A percentile compares a stretch with the other conserved stretches of the same genome.
These are phyloP conservation scores for Geotrichum restrictum DNA, from an alignment of 1,139 yeast species.

Conservation along the genomic window DNA sequence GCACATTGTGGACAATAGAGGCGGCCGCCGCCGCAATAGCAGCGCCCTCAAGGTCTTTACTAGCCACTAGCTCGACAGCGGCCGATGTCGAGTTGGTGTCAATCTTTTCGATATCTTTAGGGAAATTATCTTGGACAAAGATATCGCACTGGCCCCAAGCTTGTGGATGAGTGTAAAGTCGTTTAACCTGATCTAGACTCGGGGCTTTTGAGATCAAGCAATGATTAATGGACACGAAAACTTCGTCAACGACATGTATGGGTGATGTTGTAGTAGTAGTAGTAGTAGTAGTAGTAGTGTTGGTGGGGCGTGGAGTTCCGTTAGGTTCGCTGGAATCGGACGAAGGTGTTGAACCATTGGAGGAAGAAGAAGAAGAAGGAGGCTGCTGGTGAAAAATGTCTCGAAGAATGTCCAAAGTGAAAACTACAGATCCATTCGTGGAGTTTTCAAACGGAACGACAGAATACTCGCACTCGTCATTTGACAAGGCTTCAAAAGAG, in stretches of 20 bases:
- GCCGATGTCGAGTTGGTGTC: slow-evolving; percentile 78
- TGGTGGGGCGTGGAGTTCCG: too few species aligned
- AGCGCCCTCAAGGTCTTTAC: slow-evolving; percentile 31
- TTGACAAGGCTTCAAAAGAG: slow-evolving; percentile 56
- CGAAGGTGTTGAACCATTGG: too few species aligned
- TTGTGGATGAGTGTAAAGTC: slow-evolving; percentile 88
- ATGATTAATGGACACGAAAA: slow-evolving; percentile 79
- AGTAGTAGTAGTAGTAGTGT: too few species aligned
- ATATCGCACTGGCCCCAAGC: slow-evolving; percentile 90
- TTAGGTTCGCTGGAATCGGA: too few species aligned
- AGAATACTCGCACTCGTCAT: slow-evolving; percentile 54
- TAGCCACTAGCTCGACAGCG: slow-evolving; percentile 64
- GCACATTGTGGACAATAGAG: slow-evolving; percentile 57
- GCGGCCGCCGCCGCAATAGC: slow-evolving; percentile 66
- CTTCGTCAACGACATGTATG: slow-evolving; percentile 60
- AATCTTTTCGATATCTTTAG: slow-evolving; percentile 37
- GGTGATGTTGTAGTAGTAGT: not conserved
- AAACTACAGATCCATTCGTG: slow-evolving; percentile 87
- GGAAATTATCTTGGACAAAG: slow-evolving; percentile 37
- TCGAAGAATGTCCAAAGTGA: slow-evolving; percentile 75
- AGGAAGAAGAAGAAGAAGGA: too few species aligned
- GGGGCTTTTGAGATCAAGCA: slow-evolving; percentile 53
- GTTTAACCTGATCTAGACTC: slow-evolving; percentile 46
- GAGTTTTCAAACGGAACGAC: slow-evolving; percentile 94
- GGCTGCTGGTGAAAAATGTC: slow-evolving; percentile 48